These are phyloP conservation scores for Gardenia jasminoides DNA, from an alignment of 257 asterid species.

Conservation along the genomic window DNA sequence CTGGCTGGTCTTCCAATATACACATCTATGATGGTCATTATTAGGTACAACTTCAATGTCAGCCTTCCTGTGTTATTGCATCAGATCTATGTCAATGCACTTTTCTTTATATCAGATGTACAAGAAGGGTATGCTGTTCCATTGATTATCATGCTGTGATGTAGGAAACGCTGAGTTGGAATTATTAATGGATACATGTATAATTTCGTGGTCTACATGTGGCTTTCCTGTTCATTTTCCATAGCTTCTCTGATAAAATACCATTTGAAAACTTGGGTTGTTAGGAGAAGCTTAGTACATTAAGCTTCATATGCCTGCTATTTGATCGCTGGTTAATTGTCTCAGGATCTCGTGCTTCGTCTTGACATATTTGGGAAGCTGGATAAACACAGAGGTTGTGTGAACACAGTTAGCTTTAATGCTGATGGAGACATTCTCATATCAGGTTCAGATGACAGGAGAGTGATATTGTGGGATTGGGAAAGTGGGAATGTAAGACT, in stretches of 20 bases:
- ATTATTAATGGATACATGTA: neutral
- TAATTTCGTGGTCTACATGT: neutral
- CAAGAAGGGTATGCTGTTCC: neutral
- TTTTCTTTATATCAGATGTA: neutral
- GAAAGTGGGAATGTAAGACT: conserved; percentile 62
- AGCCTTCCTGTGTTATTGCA: neutral
- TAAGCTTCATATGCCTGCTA: neutral
- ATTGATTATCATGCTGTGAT: neutral
- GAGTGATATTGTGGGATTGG: conserved; percentile 94
- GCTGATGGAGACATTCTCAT: conserved; percentile 66
- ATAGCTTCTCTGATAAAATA: neutral
- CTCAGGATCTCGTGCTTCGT: conserved; percentile 83
- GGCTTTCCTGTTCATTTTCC: neutral
- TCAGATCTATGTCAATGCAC: neutral
- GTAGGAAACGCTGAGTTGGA: neutral
- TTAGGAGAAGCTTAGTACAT: neutral
- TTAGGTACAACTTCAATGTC: neutral
- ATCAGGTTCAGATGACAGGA: conserved; percentile 87
- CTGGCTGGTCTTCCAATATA: neutral
- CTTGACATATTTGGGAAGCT: conserved; percentile 67
- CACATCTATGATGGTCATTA: neutral
- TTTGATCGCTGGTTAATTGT: conserved; percentile 1
- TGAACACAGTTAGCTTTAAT: conserved; percentile 80
- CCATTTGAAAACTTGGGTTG: neutral
- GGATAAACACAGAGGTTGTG: conserved; percentile 80